Base-by-base conservation (phyloP, 1,139 yeast species). In the Hansenula lynferdii region DNA sequence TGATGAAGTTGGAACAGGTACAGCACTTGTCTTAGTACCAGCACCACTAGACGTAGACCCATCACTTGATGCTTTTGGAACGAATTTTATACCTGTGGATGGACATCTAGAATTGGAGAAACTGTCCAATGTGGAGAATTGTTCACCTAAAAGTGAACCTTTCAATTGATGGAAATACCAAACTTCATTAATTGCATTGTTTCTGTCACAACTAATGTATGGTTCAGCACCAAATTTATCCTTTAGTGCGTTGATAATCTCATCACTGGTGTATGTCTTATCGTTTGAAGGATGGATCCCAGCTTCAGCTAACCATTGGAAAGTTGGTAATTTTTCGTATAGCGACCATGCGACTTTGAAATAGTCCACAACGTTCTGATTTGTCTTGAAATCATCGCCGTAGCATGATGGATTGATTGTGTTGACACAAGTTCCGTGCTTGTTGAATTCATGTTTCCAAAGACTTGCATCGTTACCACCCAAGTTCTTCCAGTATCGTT, bases 401-500 rank as follows among this genome's bases (percentile, higher is more conserved):
- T 59, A 61, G 57, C 97, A 92, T 2, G 58, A 49, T 4, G 95
- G 87, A 39, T 73, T 73, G 37, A 90, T 67, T 0, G 97, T 89
- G 28, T 31, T 31, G 12, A 31, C 22, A 31, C 97, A 92, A 0
- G 97, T 89, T 5, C 92, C 97, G 56, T 92, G 98, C 61, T 92
- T 92, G 65, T 90, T 90, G 70, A 77, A 92, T 62, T 92, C 98
- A 60, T 92, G 97, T 22, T 77, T 70, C 97, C 98, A 92, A 40
- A 92, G 67, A 18, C 73, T 63, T 44, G 79, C 86, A 57, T 89
- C 96, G 43, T 72, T 57, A 2, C 94, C 92, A 42, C 77, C 77
- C 59, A 72, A 75, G 55, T 85, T 84, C 60, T 85, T 85, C 97
- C 97, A 92, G 38, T 70, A 62, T 18, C 51, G 51, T 16, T 65